Evolutionary conservation across 2,329 filamentous ascomycete genomes (phyloP).

Genomic region (Fusarium mangiferae): DNA sequence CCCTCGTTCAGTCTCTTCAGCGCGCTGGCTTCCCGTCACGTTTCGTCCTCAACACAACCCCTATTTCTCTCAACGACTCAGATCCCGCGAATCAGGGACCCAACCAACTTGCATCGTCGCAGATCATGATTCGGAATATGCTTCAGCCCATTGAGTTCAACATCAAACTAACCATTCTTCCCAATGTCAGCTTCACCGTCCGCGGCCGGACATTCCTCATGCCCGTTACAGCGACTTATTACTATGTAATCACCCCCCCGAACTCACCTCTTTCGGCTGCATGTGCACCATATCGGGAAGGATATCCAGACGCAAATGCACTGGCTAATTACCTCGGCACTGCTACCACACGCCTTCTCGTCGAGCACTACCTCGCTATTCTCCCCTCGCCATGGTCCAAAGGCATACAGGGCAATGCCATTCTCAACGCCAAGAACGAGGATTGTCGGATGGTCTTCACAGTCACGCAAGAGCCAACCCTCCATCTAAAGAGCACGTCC

Average conservation of each 20-base stretch:
- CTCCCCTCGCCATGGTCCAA: conserved; percentile 44
- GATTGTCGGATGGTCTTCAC: conserved; percentile 48
- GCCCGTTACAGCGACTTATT: conserved; percentile 58
- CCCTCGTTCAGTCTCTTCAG: conserved; percentile 57
- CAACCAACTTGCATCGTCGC: conserved; percentile 54
- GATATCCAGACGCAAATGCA: conserved; percentile 57
- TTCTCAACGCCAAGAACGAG: conserved; percentile 45
- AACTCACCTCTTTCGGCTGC: conserved; percentile 49
- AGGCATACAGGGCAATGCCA: conserved; percentile 47
- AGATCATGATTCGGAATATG: conserved; percentile 56
- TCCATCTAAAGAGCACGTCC: conserved; percentile 40
- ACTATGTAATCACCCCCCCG: conserved; percentile 54
- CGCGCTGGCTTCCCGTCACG: conserved; percentile 57
- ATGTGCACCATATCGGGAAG: conserved; percentile 57
- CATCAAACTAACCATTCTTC: conserved; percentile 59
- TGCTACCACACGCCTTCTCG: conserved; percentile 54
- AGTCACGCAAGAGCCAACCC: conserved; percentile 34
- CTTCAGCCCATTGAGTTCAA: conserved; percentile 55
- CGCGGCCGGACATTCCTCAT: conserved; percentile 57
- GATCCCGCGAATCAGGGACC: conserved; percentile 45
- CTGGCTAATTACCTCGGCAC: conserved; percentile 59
- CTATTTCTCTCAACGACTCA: conserved; percentile 41
- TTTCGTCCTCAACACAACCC: conserved; percentile 55
- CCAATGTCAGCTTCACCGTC: conserved; percentile 55
- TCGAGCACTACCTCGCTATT: conserved; percentile 48